A percentile compares a stretch with the other conserved stretches of the same genome.
phyloP scores from a whole-genome alignment of 306 rosid species.

The Lathyrus sativus region DNA sequence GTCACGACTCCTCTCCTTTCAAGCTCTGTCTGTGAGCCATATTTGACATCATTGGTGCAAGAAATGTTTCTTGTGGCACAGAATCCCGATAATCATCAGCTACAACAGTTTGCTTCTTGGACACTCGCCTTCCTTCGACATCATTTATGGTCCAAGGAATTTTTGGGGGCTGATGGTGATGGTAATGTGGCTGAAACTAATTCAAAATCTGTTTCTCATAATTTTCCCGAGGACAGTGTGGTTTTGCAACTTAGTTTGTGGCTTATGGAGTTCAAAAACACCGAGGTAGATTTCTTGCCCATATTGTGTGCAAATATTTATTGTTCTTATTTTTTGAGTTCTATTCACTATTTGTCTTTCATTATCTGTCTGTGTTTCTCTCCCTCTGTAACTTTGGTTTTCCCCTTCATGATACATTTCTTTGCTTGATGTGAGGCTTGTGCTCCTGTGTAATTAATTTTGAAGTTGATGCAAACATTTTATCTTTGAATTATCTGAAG shows the following conservation, averaged over 20 bases:
- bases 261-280: constrained; percentile 67
- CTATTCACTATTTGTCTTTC: constrained; percentile 16
- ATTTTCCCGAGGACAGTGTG: constrained; percentile 67
- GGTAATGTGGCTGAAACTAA: constrained; percentile 43
- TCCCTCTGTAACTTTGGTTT: neutral
- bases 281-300: constrained; percentile 54
- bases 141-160: constrained; percentile 66
- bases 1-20: constrained; percentile 70
- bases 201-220: constrained; percentile 59
- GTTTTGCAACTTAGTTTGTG: constrained; percentile 68
- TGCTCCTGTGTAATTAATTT: constrained; percentile 1
- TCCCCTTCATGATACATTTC: neutral
- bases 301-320: constrained; percentile 16
- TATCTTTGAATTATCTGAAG: neutral
- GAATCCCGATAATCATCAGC: constrained; percentile 71
- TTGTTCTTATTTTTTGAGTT: constrained; percentile 23
- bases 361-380: constrained; percentile 5
- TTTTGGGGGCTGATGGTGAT: constrained; percentile 42
- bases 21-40: constrained; percentile 59
- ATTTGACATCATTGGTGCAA: constrained; percentile 77
- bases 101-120: constrained; percentile 91
- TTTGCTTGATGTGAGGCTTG: constrained; percentile 12
- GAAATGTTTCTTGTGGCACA: constrained; percentile 94
- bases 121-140: constrained; percentile 72
- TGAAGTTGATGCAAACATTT: constrained; percentile 6